These are phyloP conservation scores for Primulina huaijiensis DNA, from an alignment of 257 asterid genomes.

Conservation along the genomic window DNA sequence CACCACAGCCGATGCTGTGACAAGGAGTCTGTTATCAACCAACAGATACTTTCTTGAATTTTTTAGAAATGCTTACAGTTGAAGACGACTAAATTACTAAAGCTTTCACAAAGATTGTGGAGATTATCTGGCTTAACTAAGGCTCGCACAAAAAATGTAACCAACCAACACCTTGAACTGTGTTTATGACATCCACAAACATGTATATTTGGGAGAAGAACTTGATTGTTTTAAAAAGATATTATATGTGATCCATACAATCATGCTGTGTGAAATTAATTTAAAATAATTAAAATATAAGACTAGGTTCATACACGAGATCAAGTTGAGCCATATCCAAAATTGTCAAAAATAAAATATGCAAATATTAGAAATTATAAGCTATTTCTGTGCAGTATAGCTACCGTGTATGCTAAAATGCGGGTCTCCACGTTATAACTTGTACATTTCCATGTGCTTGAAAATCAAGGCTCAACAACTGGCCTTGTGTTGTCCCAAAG, in stretches of 20 bases:
- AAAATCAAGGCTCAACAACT: conserved; percentile 33
- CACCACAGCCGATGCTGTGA: conserved; percentile 39
- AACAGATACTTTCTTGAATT: no score
- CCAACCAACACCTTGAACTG: not conserved
- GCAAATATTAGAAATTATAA: not conserved
- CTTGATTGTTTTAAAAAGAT: not conserved
- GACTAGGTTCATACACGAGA: not conserved
- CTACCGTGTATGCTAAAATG: not conserved
- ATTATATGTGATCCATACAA: no score
- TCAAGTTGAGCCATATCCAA: not conserved
- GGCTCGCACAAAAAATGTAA: not conserved
- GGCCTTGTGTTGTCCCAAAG: conserved; percentile 82
- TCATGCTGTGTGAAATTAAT: not conserved
- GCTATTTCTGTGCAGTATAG: not conserved
- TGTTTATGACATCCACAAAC: not conserved
- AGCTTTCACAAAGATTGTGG: not conserved
- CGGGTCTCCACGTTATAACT: not conserved
- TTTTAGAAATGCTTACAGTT: not conserved
- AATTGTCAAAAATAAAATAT: not conserved
- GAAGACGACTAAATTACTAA: not conserved
- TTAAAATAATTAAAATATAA: not conserved
- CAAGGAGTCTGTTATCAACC: not conserved
- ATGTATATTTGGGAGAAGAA: not conserved
- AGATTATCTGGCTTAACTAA: not conserved
- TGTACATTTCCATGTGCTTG: not conserved